Percentiles rank a stretch among this genome's conserved stretches.
These are phyloP conservation scores for Tylopilus subfusipes DNA, from an alignment of 768 basidiomycete genomes.

Conservation along the genomic window DNA sequence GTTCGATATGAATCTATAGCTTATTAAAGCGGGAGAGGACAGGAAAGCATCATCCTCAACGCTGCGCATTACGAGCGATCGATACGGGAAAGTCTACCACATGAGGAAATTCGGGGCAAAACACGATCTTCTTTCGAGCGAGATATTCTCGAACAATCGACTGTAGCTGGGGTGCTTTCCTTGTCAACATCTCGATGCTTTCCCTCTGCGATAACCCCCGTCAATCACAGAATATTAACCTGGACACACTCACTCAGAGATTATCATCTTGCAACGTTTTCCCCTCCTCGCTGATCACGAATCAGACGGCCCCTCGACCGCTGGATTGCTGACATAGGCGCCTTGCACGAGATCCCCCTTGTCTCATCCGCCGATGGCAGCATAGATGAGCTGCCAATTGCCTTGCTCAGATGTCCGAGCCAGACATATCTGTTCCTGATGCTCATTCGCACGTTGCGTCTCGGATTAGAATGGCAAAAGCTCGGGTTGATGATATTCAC, in stretches of 20 bases:
- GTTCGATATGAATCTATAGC: too few relatives aligned
- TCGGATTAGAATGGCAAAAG: slow-evolving; percentile 28
- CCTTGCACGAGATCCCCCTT: slow-evolving; percentile 23
- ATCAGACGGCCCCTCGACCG: slow-evolving; percentile 29
- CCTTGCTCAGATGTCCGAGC: slow-evolving; percentile 31
- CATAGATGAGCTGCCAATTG: slow-evolving; percentile 34
- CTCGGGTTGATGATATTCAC: slow-evolving; percentile 30
- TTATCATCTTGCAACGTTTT: slow-evolving; percentile 27
- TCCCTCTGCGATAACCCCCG: slow-evolving; percentile 9
- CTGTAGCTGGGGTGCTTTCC: slow-evolving; percentile 9
- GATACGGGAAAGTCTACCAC: neutral
- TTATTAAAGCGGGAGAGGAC: too few relatives aligned
- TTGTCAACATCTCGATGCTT: slow-evolving; percentile 18
- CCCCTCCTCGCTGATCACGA: slow-evolving; percentile 31
- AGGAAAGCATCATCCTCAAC: too few relatives aligned
- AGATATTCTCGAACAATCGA: slow-evolving; percentile 15
- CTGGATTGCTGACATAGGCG: slow-evolving; percentile 11
- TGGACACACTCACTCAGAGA: slow-evolving; percentile 31
- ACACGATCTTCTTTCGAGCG: neutral
- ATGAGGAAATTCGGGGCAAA: neutral
- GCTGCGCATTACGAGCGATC: neutral
- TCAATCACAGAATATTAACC: neutral
- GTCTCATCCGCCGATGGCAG: slow-evolving; percentile 25
- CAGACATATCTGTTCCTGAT: neutral
- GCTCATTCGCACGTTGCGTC: neutral